phyloP scores from a whole-genome alignment of 257 asterid species.

The Plantago elongata region DNA sequence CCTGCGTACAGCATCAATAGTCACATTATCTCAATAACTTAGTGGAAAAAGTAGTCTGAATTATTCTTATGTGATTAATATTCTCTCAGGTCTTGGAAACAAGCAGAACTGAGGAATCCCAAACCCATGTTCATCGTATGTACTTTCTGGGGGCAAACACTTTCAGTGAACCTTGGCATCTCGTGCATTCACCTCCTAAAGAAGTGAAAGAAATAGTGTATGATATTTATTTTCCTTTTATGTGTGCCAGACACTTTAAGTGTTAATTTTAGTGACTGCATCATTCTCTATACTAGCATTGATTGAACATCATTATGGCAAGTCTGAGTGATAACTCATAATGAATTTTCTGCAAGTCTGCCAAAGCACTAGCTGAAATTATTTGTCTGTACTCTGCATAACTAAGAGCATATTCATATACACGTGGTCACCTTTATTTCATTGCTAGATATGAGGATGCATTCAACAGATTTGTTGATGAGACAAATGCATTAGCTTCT shows the following conservation, averaged over 20 bases:
- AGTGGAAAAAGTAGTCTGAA: neutral
- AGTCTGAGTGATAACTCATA: neutral
- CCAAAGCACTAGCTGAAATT: neutral
- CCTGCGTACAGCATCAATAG: conserved; percentile 11
- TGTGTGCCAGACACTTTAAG: neutral
- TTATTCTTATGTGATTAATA: conserved; percentile 12
- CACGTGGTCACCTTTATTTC: conserved; percentile 11
- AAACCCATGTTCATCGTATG: conserved; percentile 85
- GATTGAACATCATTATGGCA: neutral
- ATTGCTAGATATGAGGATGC: conserved; percentile 81
- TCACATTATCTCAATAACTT: neutral
- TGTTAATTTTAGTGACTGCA: conserved; percentile 2
- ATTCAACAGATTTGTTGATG: conserved; percentile 80
- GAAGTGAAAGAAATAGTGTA: conserved; percentile 84
- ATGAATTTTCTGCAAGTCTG: neutral
- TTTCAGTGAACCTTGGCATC: conserved; percentile 85
- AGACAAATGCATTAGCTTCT: conserved; percentile 70
- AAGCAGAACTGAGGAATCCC: conserved; percentile 73
- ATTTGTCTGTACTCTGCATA: neutral
- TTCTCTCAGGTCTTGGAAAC: conserved; percentile 74
- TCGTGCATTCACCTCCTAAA: conserved; percentile 84
- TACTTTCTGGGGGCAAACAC: conserved; percentile 77
- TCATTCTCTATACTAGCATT: no score
- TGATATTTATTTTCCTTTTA: conserved; percentile 23
- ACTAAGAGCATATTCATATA: no score